phyloP scores from a whole-genome alignment of 768 basidiomycete species.

The Termitomyces sp. region DNA sequence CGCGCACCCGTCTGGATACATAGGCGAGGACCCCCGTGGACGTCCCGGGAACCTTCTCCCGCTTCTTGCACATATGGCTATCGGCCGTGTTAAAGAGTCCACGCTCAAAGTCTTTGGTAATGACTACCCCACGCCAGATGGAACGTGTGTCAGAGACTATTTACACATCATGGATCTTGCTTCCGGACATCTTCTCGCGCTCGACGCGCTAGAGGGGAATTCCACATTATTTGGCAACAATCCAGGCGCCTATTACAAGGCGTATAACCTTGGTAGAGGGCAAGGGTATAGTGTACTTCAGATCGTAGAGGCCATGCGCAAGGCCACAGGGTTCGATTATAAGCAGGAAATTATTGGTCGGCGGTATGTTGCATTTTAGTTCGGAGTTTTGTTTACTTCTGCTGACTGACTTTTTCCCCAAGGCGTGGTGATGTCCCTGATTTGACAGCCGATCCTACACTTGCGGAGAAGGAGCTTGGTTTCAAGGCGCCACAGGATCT shows the following conservation, averaged over 20 bases:
- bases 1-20: slow-evolving; percentile 92
- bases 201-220: slow-evolving; percentile 69
- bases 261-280: slow-evolving; percentile 96
- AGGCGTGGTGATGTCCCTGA: slow-evolving; percentile 95
- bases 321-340: slow-evolving; percentile 84
- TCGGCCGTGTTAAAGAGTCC: slow-evolving; percentile 73
- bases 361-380: slow-evolving; percentile 48
- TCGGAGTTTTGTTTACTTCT: background rate
- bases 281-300: slow-evolving; percentile 88
- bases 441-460: slow-evolving; percentile 86
- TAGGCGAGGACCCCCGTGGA: slow-evolving; percentile 96
- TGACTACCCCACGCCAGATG: slow-evolving; percentile 95
- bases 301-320: slow-evolving; percentile 92
- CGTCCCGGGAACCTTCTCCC: slow-evolving; percentile 94
- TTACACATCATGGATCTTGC: slow-evolving; percentile 92
- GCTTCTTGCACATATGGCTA: slow-evolving; percentile 89
- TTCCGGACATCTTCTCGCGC: slow-evolving; percentile 86
- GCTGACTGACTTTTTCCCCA: slow-evolving; percentile 2
- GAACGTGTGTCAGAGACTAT: slow-evolving; percentile 97
- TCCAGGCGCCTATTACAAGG: slow-evolving; percentile 68
- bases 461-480: slow-evolving; percentile 90
- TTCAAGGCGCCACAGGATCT: slow-evolving; percentile 80
- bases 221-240: slow-evolving; percentile 55
- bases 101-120: slow-evolving; percentile 88
- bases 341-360: slow-evolving; percentile 86